Conservation (phyloP, 75 land plant genomes). For the Chamaecyparis obtusa region DNA sequence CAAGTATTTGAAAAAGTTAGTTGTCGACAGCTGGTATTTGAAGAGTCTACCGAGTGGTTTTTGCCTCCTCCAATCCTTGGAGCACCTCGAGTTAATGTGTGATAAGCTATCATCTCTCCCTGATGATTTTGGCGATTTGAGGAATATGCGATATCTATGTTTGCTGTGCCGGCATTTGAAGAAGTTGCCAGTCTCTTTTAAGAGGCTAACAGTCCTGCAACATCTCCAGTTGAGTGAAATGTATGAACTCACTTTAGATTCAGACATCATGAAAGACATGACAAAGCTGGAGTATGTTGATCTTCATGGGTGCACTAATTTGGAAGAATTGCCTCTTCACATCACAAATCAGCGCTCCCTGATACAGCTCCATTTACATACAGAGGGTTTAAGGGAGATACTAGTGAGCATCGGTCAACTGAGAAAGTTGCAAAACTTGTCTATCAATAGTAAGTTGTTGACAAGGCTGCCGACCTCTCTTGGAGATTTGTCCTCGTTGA, state of each 20-base stretch:
- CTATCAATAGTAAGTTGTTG: neutral
- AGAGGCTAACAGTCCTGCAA: neutral
- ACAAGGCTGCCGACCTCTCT: neutral
- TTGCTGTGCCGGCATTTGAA: neutral
- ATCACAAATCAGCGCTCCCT: neutral
- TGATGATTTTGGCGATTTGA: too few relatives aligned
- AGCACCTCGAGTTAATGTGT: neutral
- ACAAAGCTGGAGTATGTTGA: neutral
- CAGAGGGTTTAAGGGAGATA: neutral
- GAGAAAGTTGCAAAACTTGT: neutral
- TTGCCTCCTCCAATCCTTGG: neutral
- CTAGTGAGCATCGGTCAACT: too few relatives aligned
- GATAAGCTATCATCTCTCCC: neutral
- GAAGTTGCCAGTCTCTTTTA: neutral
- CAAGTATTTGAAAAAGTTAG: neutral
- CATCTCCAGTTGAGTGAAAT: neutral
- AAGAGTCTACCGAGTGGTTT: neutral
- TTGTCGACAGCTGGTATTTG: neutral
- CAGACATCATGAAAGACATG: neutral
- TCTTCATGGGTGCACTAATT: neutral
- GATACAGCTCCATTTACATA: neutral
- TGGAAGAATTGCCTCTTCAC: too few relatives aligned
- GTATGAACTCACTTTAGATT: neutral
- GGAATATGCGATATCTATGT: too few relatives aligned
- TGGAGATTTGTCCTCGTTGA: too few relatives aligned